Base-by-base conservation (phyloP, 179 eudicot species). In the Heliamphora pulchella region DNA sequence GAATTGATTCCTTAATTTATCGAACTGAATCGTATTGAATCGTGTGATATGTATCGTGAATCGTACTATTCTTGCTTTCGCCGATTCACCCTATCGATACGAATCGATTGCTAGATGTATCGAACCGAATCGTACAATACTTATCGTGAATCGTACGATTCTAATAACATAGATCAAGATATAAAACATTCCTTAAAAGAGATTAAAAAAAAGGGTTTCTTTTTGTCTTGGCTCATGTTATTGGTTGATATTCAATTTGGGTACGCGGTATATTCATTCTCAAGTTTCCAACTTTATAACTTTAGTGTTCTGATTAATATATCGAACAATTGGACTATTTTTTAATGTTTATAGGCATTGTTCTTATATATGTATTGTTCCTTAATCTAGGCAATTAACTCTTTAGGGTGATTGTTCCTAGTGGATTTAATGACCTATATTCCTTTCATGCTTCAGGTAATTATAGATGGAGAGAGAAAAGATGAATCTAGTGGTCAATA, bases 401-500 rank as follows among this genome's bases (percentile, higher is more conserved):
- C 10, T 77, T 13, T 53, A 46, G 53, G 22, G 5, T 18, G 17
- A 20, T 48, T 43, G 57, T 18, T 67, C 55, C 43, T 54, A 10
- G 22, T 2, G 65, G 43, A 53, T 10, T 57, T 67, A 79, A 39
- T 69, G 41, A 43, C 57, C 46, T 68, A 79, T 46, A 62, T 48
- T 6, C 31, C 67, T 15, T 76, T 80, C 2, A 18, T 76, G 70
- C 80, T 83, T 75, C 86, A 96, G 99, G 94, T 90, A 72, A 89
- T 46, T 81, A 69, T 88, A 69, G 93, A 92, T 46, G 93, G 85
- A 73, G 97, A 89, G 72, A 88, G 80, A 70, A 90, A 94, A 78
- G 97, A 94, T 83, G 95, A 91, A 8, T 88, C 79, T 79, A 85
- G 63, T 81, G 92, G 93, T 18, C 91, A 86, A 84, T 96, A 84